Conservation (phyloP, 306 rosid genomes). For the Trifolium pratense region DNA sequence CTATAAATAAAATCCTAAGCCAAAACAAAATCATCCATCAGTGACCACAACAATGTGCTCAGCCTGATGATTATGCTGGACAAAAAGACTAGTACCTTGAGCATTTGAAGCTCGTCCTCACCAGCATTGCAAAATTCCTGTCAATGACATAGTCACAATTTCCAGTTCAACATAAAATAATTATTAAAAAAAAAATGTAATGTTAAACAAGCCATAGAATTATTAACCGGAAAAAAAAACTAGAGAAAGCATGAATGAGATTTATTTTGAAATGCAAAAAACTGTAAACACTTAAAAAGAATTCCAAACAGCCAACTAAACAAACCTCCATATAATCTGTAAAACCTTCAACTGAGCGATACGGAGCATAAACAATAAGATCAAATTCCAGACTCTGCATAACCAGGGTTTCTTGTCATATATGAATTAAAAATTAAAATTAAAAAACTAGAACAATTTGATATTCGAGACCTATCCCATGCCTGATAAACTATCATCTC, state of each 20-base stretch:
- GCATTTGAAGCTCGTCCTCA: constrained; percentile 62
- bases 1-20: background rate
- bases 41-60: constrained; percentile 12
- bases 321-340: constrained; percentile 74
- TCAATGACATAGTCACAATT: constrained; percentile 33
- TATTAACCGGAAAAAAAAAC: constrained; percentile 7
- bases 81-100: constrained; percentile 59
- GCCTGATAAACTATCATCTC: constrained; percentile 99
- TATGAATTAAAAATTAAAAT: background rate
- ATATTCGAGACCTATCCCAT: constrained; percentile 65
- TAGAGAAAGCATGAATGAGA: constrained; percentile 24
- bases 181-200: background rate
- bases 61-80: constrained; percentile 34
- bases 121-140: constrained; percentile 71
- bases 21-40: constrained; percentile 6
- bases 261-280: constrained; percentile 26
- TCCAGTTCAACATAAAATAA: constrained; percentile 31
- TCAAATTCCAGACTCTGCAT: constrained; percentile 90
- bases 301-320: constrained; percentile 31
- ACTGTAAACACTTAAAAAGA: background rate
- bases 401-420: constrained; percentile 34
- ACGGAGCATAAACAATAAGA: constrained; percentile 94
- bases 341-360: constrained; percentile 84
- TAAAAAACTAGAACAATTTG: constrained; percentile 25
- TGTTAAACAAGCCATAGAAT: constrained; percentile 19